Percentiles rank a stretch among this genome's conserved stretches.
Evolutionary conservation across 257 asterid species (phyloP).

Genomic region (Nicotiana noctiflora): DNA sequence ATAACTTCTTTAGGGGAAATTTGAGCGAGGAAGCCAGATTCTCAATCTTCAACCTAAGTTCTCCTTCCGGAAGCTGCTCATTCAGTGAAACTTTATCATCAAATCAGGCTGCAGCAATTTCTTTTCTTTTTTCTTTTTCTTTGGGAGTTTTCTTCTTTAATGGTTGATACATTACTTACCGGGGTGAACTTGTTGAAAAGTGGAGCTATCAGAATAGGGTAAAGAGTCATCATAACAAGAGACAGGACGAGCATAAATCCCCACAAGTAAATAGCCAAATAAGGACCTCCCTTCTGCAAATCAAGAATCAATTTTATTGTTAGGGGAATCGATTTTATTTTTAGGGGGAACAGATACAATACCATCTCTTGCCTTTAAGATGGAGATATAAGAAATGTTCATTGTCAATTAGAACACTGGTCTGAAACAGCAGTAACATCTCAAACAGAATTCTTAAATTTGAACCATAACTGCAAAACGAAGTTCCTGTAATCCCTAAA

Average conservation of each 20-base stretch:
- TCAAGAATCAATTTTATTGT: conserved; percentile 17
- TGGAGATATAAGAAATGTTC: neutral
- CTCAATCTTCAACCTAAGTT: conserved; percentile 76
- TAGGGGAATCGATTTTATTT: no score
- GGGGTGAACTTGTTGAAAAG: conserved; percentile 98
- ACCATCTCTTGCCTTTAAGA: no score
- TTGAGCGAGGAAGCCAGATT: conserved; percentile 79
- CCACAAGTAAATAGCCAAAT: conserved; percentile 94
- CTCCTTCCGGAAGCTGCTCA: conserved; percentile 84
- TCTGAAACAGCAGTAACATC: neutral
- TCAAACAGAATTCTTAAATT: neutral
- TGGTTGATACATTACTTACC: conserved; percentile 32
- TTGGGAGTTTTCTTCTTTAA: no score
- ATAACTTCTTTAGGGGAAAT: conserved; percentile 81
- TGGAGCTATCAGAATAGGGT: conserved; percentile 92
- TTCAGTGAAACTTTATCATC: conserved; percentile 2
- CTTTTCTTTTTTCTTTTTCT: no score
- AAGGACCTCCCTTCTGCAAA: conserved; percentile 98
- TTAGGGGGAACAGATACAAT: neutral
- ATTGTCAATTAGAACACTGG: neutral
- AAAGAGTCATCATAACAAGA: conserved; percentile 91
- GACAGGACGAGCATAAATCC: conserved; percentile 75
- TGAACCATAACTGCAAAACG: neutral
- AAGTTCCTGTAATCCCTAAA: neutral
- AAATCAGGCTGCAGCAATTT: neutral